These are phyloP conservation scores for Naumovozyma dairenensis DNA, from an alignment of 805 yeast species.

Conservation along the genomic window DNA sequence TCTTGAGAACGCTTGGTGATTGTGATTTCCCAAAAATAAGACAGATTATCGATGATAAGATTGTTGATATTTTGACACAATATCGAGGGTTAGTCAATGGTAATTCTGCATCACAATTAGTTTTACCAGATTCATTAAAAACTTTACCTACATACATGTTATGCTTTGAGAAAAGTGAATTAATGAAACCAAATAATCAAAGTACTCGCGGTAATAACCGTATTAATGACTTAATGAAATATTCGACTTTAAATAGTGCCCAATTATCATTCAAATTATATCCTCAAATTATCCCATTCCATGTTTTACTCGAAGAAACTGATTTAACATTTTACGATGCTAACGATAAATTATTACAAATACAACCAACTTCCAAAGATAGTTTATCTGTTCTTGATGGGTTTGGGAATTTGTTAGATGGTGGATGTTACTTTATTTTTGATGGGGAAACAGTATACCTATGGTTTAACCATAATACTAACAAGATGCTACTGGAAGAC, in stretches of 20 bases:
- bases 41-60: conserved; percentile 41
- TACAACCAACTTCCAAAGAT: conserved; percentile 35
- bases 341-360: conserved; percentile 33
- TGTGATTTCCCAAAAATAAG: conserved; percentile 41
- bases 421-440: conserved; percentile 73
- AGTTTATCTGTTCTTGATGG: conserved; percentile 32
- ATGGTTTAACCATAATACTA: conserved; percentile 63
- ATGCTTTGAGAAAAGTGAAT: conserved; percentile 58
- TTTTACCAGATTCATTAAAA: conserved; percentile 73
- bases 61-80: conserved; percentile 47
- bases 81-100: conserved; percentile 42
- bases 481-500: conserved; percentile 59
- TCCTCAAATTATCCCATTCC: conserved; percentile 71
- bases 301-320: conserved; percentile 42
- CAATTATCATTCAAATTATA: conserved; percentile 57
- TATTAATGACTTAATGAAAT: conserved; percentile 37
- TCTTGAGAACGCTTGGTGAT: conserved; percentile 31
- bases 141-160: conserved; percentile 60
- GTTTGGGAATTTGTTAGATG: conserved; percentile 37
- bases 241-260: conserved; percentile 41
- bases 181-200: conserved; percentile 36
- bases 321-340: conserved; percentile 44
- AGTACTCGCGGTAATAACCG: conserved; percentile 52
- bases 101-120: conserved; percentile 39
- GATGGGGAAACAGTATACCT: conserved; percentile 52